Percentiles rank a stretch among this genome's conserved stretches.
Evolutionary conservation across 441 rosid genomes (phyloP).

Genomic region (Aleurites moluccanus): DNA sequence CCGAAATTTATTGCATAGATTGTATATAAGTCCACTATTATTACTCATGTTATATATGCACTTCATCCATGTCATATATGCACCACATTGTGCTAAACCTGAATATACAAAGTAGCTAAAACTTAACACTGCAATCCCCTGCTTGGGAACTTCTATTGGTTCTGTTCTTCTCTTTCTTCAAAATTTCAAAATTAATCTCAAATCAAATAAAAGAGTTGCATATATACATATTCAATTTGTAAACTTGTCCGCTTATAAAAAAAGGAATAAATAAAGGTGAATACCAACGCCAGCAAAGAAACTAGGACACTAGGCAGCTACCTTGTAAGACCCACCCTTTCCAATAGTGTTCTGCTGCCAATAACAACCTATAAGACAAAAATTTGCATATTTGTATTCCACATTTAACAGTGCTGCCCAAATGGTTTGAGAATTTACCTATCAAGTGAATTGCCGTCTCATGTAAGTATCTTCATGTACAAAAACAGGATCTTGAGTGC

Average conservation of each 20-base stretch:
- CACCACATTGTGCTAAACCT: too few species aligned
- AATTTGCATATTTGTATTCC: not conserved
- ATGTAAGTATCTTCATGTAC: constrained; percentile 84
- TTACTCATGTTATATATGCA: too few species aligned
- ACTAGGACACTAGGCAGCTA: not conserved
- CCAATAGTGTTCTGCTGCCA: not conserved
- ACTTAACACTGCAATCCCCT: too few species aligned
- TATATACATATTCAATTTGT: not conserved
- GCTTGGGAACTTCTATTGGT: too few species aligned
- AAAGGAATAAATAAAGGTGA: not conserved
- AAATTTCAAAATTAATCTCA: too few species aligned
- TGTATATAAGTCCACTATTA: too few species aligned
- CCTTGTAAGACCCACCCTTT: not conserved
- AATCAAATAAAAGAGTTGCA: not conserved
- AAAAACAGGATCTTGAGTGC: constrained; percentile 65
- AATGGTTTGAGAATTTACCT: not conserved
- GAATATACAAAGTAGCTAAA: too few species aligned
- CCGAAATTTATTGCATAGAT: too few species aligned
- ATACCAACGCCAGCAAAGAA: not conserved
- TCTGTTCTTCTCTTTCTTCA: too few species aligned
- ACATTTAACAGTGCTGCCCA: not conserved
- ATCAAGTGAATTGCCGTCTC: constrained; percentile 77
- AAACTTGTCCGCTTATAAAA: not conserved
- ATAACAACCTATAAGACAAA: not conserved
- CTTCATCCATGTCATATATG: too few species aligned